phyloP scores from a whole-genome alignment of 2,329 filamentous ascomycete species.

The Epichloe uncinata region DNA sequence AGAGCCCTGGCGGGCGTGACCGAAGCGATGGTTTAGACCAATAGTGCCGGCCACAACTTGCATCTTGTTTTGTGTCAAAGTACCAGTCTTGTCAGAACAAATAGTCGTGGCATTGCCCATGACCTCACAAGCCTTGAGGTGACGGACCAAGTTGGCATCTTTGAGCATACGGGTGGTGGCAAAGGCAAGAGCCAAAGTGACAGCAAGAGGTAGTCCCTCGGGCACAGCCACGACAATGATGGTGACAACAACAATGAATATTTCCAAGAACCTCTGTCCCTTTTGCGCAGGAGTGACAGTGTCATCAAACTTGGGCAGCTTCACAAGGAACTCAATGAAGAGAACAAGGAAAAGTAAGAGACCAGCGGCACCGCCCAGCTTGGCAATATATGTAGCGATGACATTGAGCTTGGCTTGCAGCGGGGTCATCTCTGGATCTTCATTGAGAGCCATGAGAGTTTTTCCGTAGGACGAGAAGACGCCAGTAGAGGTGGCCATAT shows the following conservation, averaged over 20 bases:
- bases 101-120: conserved; percentile 69
- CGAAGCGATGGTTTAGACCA: conserved; percentile 42
- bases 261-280: conserved; percentile 63
- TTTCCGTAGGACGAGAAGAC: conserved; percentile 63
- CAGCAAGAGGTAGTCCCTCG: conserved; percentile 62
- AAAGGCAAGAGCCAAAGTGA: conserved; percentile 65
- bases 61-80: conserved; percentile 57
- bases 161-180: conserved; percentile 66
- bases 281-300: conserved; percentile 51
- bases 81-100: conserved; percentile 56
- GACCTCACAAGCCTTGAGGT: conserved; percentile 65
- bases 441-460: conserved; percentile 60
- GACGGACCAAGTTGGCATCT: conserved; percentile 64
- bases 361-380: conserved; percentile 63
- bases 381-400: conserved; percentile 66
- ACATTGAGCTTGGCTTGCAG: conserved; percentile 64
- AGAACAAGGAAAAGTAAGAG: conserved; percentile 72
- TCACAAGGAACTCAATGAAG: conserved; percentile 71
- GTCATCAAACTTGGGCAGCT: conserved; percentile 39
- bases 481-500: conserved; percentile 60
- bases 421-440: conserved; percentile 61
- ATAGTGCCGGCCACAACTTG: conserved; percentile 49
- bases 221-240: conserved; percentile 72
- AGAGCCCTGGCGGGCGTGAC: conserved; percentile 21
- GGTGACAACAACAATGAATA: conserved; percentile 66